Percentiles rank a stretch among this genome's conserved stretches.
phyloP scores from a whole-genome alignment of 2,329 filamentous ascomycete genomes.

The Dactylellina haptotyla region DNA sequence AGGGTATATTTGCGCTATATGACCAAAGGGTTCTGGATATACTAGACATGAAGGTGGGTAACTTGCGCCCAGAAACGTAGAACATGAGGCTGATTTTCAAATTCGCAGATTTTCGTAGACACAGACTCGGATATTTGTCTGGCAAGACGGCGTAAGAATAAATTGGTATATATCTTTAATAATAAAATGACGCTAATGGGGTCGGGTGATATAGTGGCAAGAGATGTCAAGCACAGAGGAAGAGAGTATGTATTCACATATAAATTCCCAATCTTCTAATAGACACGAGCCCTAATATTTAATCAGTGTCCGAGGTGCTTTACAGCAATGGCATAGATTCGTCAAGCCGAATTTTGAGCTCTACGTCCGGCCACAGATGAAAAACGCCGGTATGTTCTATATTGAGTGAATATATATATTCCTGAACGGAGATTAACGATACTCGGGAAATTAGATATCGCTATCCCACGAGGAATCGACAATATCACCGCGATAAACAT shows the following conservation, averaged over 20 bases:
- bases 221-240: constrained; percentile 88
- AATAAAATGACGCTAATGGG: neutral
- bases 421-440: neutral
- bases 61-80: neutral
- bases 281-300: constrained; percentile 5
- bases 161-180: neutral
- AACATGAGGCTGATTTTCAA: constrained; percentile 13
- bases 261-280: neutral
- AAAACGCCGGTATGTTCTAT: constrained; percentile 77
- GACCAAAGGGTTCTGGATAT: constrained; percentile 85
- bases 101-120: constrained; percentile 83
- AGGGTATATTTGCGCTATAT: constrained; percentile 95
- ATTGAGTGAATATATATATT: constrained; percentile 50
- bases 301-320: constrained; percentile 79
- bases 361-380: constrained; percentile 90
- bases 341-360: constrained; percentile 97
- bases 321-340: constrained; percentile 97
- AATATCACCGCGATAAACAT: constrained; percentile 95
- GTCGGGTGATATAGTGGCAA: constrained; percentile 62
- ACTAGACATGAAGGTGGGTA: constrained; percentile 81
- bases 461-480: constrained; percentile 92
- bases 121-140: constrained; percentile 94
- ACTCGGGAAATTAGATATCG: constrained; percentile 73
- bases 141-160: constrained; percentile 77
- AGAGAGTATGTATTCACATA: constrained; percentile 68